Conservation (phyloP, 2,329 filamentous ascomycete genomes). For the Davidsoniella eucalypti region DNA sequence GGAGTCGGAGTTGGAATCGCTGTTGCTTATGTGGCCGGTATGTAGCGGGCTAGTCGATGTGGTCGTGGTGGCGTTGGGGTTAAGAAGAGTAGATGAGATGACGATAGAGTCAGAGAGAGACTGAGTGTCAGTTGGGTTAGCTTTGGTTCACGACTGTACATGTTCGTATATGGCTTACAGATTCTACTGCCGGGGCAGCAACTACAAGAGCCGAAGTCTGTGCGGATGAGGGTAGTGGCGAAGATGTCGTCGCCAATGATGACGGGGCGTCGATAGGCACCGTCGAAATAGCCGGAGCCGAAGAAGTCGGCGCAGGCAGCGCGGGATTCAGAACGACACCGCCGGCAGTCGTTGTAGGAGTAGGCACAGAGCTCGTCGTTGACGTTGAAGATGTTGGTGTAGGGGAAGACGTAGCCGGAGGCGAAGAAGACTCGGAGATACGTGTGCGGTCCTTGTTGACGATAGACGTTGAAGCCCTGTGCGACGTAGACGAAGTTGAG, state of each 20-base stretch:
- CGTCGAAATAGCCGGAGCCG: neutral
- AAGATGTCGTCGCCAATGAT: neutral
- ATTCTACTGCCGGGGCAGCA: slow-evolving; percentile 1
- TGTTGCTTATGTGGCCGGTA: neutral
- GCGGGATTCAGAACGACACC: slow-evolving; percentile 1
- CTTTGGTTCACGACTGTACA: neutral
- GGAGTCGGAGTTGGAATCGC: neutral
- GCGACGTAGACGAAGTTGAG: neutral
- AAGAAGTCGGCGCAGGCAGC: neutral
- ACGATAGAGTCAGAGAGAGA: slow-evolving; percentile 5
- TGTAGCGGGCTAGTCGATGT: neutral
- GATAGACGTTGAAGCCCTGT: neutral
- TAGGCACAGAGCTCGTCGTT: neutral
- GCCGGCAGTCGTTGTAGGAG: neutral
- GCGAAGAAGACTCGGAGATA: neutral
- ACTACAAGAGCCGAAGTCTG: neutral
- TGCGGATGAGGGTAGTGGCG: neutral
- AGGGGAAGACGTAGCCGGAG: neutral
- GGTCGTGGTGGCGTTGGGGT: neutral
- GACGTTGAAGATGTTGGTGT: neutral
- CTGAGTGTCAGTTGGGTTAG: neutral
- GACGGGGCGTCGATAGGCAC: neutral
- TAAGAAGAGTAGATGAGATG: neutral
- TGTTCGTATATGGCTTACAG: neutral
- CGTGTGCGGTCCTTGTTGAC: neutral